Base-by-base conservation (phyloP, 2,329 filamentous ascomycete species). In the Diaporthe capsici region DNA sequence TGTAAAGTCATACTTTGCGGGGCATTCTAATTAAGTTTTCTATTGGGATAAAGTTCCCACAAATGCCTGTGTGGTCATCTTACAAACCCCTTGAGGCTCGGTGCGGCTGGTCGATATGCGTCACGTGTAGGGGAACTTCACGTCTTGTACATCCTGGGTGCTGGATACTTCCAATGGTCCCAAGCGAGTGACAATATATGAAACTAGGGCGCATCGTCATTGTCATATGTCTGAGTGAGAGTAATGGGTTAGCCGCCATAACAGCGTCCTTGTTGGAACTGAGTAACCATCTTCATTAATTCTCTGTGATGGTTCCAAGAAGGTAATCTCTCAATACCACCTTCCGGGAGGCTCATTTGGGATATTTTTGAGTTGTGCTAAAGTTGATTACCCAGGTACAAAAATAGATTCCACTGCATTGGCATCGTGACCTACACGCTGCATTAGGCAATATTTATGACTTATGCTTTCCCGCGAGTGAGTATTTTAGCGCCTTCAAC, bases 61-160 rank as follows among this genome's bases (percentile, higher is more conserved):
- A 31, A 2, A 10, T 4, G 25, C 60, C 31, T 31, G 4, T 1
- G 1, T 20, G 17, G 15, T 22, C 9, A 65, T 28, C 13, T 31
- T 7, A 2, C 25, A 22, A 2, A 15, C 0, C 39, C 25, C 9
- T 1, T 1, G 25, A 7, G 20, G 9, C 8, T 12, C 28, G 39
- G 3, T 3, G 12, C 13, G 31, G 20, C 22, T 20, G 22, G 5
- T 53, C 5, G 28, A 25, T 25, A 25, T 15, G 49, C n/a, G 4
- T 5, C 28, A 8, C 9, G 1, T 15, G 13, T 17, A 28, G n/a
- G 2, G 51, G 25, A 25, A 13, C 17, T 53, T 1, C 12, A 17
- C 13, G 5, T 28, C 12, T 7, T 25, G 25, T 28, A 15, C 5
- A 20, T 17, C 12, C 9, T 25, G 10, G 12, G 12, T 28, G 51